Base-by-base conservation (phyloP, 208 protist species). In the Angomonas ambiguus region DNA sequence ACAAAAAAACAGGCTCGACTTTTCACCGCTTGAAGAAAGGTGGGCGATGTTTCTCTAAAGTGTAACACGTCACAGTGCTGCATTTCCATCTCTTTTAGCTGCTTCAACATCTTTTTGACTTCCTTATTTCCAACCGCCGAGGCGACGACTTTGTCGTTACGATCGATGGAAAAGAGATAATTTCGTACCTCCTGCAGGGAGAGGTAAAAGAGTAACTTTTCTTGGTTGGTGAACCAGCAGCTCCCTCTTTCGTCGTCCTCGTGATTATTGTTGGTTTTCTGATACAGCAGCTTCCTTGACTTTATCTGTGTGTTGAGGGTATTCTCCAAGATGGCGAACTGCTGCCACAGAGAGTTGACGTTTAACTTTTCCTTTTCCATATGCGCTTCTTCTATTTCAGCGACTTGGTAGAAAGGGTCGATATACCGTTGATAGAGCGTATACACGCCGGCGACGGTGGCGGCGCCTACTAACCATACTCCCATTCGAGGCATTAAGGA, bases 401-500 rank as follows among this genome's bases (percentile, higher is more conserved):
- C 49, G 4, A 63, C 64, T 10, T 34, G 41, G 38, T 68, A 45
- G 11, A 62, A 71, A 4, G 80, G 77, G 13, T 71, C 35, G 53
- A 86, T 85, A 57, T 86, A 56, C n/a, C 67, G 53, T 48, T 77
- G 53, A 55, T 87, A 84, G 60, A 69, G 76, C 2, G 61, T 48
- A 58, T 86, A 88, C 22, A 64, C 60, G 6, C 38, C 62, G 16
- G 72, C 77, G 18, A 65, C 70, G 0, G 55, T 30, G 45, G 69
- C 34, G 22, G 65, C 35, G 16, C 77, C 75, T 6, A 35, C 41
- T 53, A 78, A 24, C 79, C 83, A 85, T 0, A 82, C 35, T 10
- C 27, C 59, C 24, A 84, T 30, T 11, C 80, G 75, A n/a, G 87
- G 81, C 87, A 90, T 88, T 2, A 27, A 28, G 24, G 34, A 32